A percentile compares a stretch with the other conserved stretches of the same genome.
Conservation (phyloP, 495 filamentous ascomycete species). For the Trichoderma gamsii region DNA sequence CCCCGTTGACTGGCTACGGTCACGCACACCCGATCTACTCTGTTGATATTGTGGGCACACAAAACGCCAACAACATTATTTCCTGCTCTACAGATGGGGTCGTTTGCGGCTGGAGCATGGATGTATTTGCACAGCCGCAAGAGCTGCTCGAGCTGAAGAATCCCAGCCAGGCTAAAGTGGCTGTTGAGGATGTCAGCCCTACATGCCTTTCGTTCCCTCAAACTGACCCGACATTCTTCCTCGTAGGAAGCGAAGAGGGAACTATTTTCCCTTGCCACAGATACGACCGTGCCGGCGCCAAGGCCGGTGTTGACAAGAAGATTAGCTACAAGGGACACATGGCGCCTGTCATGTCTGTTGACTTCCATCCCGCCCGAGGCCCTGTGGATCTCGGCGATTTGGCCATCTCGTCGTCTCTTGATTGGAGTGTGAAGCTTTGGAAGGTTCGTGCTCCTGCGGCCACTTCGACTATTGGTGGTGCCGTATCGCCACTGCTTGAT, state of each 20-base stretch:
- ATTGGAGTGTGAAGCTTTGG: constrained; percentile 98
- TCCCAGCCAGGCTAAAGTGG: constrained; percentile 77
- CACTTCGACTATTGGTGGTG: constrained; percentile 43
- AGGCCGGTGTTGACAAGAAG: constrained; percentile 84
- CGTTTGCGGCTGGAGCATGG: constrained; percentile 92
- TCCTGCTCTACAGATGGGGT: constrained; percentile 94
- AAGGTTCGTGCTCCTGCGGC: constrained; percentile 75
- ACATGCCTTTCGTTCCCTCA: constrained; percentile 95
- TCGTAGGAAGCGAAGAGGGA: constrained; percentile 94
- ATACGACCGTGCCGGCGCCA: constrained; percentile 93
- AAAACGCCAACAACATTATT: constrained; percentile 97
- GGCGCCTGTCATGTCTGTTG: constrained; percentile 90
- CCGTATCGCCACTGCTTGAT: constrained; percentile 71
- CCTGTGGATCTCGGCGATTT: constrained; percentile 93
- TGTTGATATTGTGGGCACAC: constrained; percentile 91
- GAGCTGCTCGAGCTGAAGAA: constrained; percentile 81
- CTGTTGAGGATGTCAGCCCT: constrained; percentile 77
- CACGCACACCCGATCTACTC: constrained; percentile 97
- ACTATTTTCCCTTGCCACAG: constrained; percentile 92
- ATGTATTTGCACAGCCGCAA: constrained; percentile 94
- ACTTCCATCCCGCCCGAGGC: constrained; percentile 88
- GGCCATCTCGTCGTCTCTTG: constrained; percentile 75
- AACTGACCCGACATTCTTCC: constrained; percentile 93
- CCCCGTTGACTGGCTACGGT: constrained; percentile 82
- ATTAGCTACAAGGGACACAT: constrained; percentile 81